Percentiles rank a stretch among this genome's conserved stretches.
Evolutionary conservation across 768 basidiomycete genomes (phyloP).

Genomic region (Botryobasidium botryosum): DNA sequence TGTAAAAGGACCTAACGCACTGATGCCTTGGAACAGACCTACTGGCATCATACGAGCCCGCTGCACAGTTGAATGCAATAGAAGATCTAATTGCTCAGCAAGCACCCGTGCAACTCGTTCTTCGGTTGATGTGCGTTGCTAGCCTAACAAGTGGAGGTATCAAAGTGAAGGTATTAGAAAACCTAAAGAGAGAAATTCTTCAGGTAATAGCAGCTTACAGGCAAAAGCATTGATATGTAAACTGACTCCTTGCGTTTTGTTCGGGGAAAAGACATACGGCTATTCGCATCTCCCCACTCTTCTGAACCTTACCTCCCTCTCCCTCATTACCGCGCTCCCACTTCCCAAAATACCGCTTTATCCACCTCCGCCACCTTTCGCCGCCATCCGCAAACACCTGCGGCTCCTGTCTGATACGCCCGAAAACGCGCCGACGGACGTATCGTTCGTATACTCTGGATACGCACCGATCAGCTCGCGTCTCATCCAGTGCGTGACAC

Average conservation of each 20-base stretch:
- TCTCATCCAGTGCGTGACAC: conserved; percentile 81
- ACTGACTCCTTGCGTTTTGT: conserved; percentile 20
- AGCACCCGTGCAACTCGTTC: conserved; percentile 57
- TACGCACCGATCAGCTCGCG: conserved; percentile 89
- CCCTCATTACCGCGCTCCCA: conserved; percentile 43
- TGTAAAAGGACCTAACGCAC: background rate
- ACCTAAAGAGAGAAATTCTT: conserved; percentile 77
- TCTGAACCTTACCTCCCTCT: conserved; percentile 21
- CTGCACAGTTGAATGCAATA: conserved; percentile 64
- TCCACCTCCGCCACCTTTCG: conserved; percentile 53
- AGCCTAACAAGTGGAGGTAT: conserved; percentile 74
- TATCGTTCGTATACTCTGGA: conserved; percentile 91
- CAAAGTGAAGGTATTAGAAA: conserved; percentile 72
- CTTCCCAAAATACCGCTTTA: conserved; percentile 30
- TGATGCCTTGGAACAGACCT: conserved; percentile 39
- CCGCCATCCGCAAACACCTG: conserved; percentile 58
- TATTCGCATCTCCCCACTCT: conserved; percentile 33
- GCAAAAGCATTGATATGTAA: conserved; percentile 9
- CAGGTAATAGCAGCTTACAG: conserved; percentile 31
- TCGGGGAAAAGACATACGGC: conserved; percentile 33
- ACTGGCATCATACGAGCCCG: conserved; percentile 79
- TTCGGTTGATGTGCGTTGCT: conserved; percentile 72
- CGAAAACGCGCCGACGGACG: conserved; percentile 58
- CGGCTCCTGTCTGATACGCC: conserved; percentile 83
- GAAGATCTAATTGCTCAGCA: conserved; percentile 85